Evolutionary conservation across 169 alveolate genomes (phyloP).

Genomic region (Perkinsus chesapeaki): DNA sequence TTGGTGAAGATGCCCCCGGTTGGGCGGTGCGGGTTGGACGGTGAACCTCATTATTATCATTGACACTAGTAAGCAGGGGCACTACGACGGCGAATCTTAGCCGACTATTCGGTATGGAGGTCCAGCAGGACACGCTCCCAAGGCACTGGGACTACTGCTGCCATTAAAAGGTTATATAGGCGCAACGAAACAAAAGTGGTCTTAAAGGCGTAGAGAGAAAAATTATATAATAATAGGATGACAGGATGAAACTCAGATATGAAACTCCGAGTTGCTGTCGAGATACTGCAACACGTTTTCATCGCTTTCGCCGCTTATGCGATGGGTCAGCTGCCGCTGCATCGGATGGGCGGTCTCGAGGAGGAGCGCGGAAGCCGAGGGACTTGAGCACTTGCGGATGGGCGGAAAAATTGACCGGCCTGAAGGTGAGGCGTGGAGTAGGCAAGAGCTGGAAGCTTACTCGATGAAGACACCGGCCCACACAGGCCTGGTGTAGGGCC

Average conservation of each 20-base stretch:
- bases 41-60: not conserved
- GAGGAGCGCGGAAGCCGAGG: not conserved
- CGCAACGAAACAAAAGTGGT: too few relatives aligned
- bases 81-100: too few relatives aligned
- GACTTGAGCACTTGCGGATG: not conserved
- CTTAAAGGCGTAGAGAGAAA: too few relatives aligned
- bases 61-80: not conserved
- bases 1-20: not conserved
- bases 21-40: not conserved
- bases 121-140: too few relatives aligned
- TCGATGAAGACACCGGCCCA: not conserved
- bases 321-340: not conserved
- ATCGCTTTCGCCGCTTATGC: not conserved
- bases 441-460: not conserved
- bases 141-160: too few relatives aligned
- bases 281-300: too few relatives aligned
- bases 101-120: too few relatives aligned
- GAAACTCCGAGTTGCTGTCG: too few relatives aligned
- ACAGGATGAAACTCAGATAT: too few relatives aligned
- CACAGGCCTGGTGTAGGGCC: not conserved
- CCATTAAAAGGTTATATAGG: too few relatives aligned
- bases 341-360: not conserved
- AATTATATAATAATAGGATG: too few relatives aligned
- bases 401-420: not conserved
- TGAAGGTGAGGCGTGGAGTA: not conserved